Conservation (phyloP, 2,329 filamentous ascomycete species). For the Sporothrix inflata region DNA sequence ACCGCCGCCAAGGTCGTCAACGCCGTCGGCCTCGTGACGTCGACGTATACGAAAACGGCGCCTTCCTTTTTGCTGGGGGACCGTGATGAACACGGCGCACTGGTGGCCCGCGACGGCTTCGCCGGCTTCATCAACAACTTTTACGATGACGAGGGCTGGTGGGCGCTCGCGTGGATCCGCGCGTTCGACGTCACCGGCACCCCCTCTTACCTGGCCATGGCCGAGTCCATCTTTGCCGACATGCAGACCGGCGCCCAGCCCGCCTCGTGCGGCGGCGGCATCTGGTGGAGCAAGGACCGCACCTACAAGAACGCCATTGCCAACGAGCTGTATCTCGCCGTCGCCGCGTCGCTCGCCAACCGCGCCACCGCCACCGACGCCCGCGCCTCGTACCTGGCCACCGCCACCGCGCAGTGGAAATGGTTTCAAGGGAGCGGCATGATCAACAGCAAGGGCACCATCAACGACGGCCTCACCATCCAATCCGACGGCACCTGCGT, state of each 20-base stretch:
- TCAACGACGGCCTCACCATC: conserved; percentile 57
- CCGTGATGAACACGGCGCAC: conserved; percentile 41
- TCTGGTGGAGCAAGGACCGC: conserved; percentile 60
- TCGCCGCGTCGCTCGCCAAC: conserved; percentile 58
- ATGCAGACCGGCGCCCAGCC: conserved; percentile 51
- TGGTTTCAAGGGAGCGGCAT: conserved; percentile 57
- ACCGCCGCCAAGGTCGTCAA: conserved; percentile 46
- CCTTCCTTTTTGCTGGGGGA: conserved; percentile 31
- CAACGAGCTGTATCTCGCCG: conserved; percentile 60
- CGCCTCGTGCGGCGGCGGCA: conserved; percentile 55
- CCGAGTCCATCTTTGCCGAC: conserved; percentile 58
- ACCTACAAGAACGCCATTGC: conserved; percentile 57
- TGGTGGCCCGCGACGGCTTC: conserved; percentile 38
- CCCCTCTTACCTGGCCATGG: conserved; percentile 53
- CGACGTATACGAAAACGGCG: conserved; percentile 40
- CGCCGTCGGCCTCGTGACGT: conserved; percentile 43
- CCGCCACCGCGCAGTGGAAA: conserved; percentile 53
- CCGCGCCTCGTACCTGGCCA: conserved; percentile 48
- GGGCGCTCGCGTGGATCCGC: conserved; percentile 62
- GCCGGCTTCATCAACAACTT: conserved; percentile 57
- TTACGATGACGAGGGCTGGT: conserved; percentile 67
- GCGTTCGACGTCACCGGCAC: conserved; percentile 56
- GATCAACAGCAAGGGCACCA: conserved; percentile 53
- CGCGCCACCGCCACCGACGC: conserved; percentile 40
- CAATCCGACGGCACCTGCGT: conserved; percentile 49